phyloP scores from a whole-genome alignment of 2,329 filamentous ascomycete genomes.

The Verticillium tricorpus region DNA sequence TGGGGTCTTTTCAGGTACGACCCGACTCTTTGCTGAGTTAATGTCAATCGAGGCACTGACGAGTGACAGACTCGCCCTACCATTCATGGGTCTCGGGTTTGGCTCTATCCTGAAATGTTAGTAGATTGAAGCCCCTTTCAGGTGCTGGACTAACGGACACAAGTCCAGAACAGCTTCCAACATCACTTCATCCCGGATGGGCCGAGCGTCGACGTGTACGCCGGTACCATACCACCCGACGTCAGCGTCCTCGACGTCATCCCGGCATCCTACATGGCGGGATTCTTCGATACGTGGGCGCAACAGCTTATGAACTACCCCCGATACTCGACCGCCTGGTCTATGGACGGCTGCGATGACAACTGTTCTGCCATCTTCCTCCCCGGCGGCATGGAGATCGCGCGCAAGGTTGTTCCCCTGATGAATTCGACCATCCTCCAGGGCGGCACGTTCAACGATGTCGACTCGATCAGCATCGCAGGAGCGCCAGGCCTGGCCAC shows the following conservation, averaged over 20 bases:
- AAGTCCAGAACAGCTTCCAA: conserved; percentile 11
- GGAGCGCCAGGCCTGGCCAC: conserved; percentile 11
- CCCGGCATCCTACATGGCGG: conserved; percentile 10
- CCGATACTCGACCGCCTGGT: conserved; percentile 11
- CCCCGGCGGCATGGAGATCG: conserved; percentile 12
- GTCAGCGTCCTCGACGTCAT: conserved; percentile 7
- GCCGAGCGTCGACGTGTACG: conserved; percentile 10
- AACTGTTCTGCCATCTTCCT: conserved; percentile 13
- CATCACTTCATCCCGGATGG: conserved; percentile 11
- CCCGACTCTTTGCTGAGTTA: background rate
- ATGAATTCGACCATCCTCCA: conserved; percentile 14
- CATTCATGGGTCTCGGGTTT: conserved; percentile 9
- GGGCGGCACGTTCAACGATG: conserved; percentile 8
- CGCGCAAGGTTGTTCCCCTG: conserved; percentile 8
- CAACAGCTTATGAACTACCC: conserved; percentile 12
- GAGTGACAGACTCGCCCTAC: conserved; percentile 1
- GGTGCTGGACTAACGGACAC: no score
- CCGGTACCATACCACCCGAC: conserved; percentile 13
- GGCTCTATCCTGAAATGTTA: conserved; percentile 9
- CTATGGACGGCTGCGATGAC: conserved; percentile 7
- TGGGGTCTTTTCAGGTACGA: conserved; percentile 5
- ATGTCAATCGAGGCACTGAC: background rate
- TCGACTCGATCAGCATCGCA: conserved; percentile 10
- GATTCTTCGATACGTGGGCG: conserved; percentile 13
- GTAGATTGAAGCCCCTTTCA: background rate